A percentile compares a stretch with the other conserved stretches of the same genome.
These are phyloP conservation scores for Pseudocercospora fijiensis DNA, from an alignment of 2,329 filamentous ascomycete species.

Conservation along the genomic window DNA sequence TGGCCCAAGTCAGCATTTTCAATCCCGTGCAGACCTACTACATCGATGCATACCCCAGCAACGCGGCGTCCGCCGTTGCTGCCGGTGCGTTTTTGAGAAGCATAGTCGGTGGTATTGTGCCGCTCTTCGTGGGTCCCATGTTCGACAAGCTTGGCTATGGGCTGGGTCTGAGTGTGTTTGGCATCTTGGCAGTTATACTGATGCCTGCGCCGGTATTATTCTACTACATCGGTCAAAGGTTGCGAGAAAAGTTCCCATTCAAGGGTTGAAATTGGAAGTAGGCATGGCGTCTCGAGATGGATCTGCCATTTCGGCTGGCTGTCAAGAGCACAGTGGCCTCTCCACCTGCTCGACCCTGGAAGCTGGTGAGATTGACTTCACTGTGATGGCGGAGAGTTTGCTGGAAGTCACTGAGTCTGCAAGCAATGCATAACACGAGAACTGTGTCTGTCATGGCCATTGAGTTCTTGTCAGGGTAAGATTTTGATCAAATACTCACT, in stretches of 20 bases:
- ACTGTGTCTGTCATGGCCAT: background rate
- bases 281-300: background rate
- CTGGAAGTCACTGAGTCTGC: background rate
- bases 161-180: constrained; percentile 51
- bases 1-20: constrained; percentile 54
- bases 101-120: constrained; percentile 48
- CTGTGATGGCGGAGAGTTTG: too few species aligned
- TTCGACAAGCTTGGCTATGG: constrained; percentile 49
- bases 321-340: too few species aligned
- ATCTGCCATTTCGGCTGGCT: background rate
- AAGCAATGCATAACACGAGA: background rate
- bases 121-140: constrained; percentile 44
- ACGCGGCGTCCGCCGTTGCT: constrained; percentile 51
- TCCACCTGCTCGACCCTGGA: too few species aligned
- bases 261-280: constrained; percentile 18
- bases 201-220: constrained; percentile 52
- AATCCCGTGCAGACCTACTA: constrained; percentile 56
- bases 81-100: constrained; percentile 49
- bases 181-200: constrained; percentile 44
- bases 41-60: constrained; percentile 52
- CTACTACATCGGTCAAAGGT: constrained; percentile 46
- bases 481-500: too few species aligned
- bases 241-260: constrained; percentile 47
- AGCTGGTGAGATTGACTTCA: too few species aligned
- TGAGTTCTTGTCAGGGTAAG: background rate